phyloP scores from a whole-genome alignment of 768 basidiomycete species.

The Rhizopogon vulgaris region DNA sequence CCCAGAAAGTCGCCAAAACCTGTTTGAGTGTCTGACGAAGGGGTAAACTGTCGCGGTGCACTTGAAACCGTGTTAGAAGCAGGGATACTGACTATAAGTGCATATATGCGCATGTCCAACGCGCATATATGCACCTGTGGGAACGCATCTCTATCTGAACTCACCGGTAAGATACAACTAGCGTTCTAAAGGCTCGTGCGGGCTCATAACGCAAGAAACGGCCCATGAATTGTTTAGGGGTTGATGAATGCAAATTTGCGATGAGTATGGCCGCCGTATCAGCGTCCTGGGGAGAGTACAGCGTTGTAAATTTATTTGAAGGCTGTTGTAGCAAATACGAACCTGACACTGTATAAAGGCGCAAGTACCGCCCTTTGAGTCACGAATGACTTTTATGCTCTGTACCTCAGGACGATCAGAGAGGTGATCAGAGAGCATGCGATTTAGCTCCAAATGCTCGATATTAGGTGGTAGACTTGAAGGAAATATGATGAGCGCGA shows the following conservation, averaged over 20 bases:
- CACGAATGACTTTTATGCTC: slow-evolving; percentile 65
- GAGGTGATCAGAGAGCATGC: slow-evolving; percentile 59
- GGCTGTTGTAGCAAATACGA: slow-evolving; percentile 10
- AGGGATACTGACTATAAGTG: neutral
- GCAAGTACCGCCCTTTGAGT: slow-evolving; percentile 72
- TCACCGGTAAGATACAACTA: slow-evolving; percentile 72
- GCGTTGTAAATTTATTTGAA: neutral
- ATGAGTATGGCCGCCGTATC: slow-evolving; percentile 54
- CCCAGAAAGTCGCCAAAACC: slow-evolving; percentile 7
- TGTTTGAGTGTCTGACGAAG: neutral
- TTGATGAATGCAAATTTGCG: slow-evolving; percentile 46
- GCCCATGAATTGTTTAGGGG: slow-evolving; percentile 64
- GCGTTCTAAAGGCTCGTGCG: slow-evolving; percentile 68
- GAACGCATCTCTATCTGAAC: slow-evolving; percentile 4
- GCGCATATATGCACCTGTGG: neutral
- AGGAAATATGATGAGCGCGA: slow-evolving; percentile 8
- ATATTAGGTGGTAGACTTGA: slow-evolving; percentile 64
- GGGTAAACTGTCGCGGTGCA: neutral
- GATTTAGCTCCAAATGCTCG: slow-evolving; percentile 55
- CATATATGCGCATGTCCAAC: slow-evolving; percentile 8
- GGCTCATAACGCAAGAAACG: slow-evolving; percentile 71
- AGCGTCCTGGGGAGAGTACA: slow-evolving; percentile 38
- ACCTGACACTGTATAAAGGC: slow-evolving; percentile 88
- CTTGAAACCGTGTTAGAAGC: neutral
- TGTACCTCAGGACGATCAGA: slow-evolving; percentile 60